These are phyloP conservation scores for Picochlorum sp. DNA, from an alignment of 139 green algal genomes.

Conservation along the genomic window DNA sequence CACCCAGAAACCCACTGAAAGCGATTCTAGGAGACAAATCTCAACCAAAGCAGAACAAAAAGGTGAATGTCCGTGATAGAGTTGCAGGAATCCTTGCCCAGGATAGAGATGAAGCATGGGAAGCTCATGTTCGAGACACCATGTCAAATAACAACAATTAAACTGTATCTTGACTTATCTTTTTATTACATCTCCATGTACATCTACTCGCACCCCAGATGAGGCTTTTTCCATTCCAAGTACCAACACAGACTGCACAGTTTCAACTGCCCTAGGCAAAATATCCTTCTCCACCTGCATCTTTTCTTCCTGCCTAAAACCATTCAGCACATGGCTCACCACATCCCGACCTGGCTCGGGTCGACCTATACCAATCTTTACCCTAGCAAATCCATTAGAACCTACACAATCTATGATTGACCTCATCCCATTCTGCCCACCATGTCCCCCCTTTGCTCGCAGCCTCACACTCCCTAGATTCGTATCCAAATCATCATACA, in stretches of 20 bases:
- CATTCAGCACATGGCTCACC: constrained; percentile 58
- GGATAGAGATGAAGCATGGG: constrained; percentile 21
- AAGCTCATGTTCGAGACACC: background rate
- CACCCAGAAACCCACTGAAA: background rate
- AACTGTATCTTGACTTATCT: background rate
- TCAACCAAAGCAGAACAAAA: constrained; percentile 4
- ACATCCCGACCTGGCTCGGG: constrained; percentile 46
- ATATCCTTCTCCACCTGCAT: constrained; percentile 58
- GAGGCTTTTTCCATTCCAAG: constrained; percentile 60
- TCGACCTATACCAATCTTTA: constrained; percentile 77
- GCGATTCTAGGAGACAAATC: constrained; percentile 3
- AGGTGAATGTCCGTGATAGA: constrained; percentile 21
- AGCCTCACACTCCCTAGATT: constrained; percentile 49
- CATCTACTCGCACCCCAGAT: constrained; percentile 37
- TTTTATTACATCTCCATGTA: constrained; percentile 4
- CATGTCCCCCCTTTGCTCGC: constrained; percentile 69
- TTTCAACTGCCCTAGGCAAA: constrained; percentile 31
- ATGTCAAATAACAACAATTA: background rate
- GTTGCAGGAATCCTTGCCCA: constrained; percentile 13
- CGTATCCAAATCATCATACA: constrained; percentile 85
- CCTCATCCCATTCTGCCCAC: constrained; percentile 90
- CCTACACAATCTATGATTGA: constrained; percentile 69
- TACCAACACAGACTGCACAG: constrained; percentile 41
- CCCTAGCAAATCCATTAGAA: constrained; percentile 57
- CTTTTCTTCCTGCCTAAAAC: constrained; percentile 58